Conservation (phyloP, 225 moss, liverwort and hornwort genomes). For the Antitrichia curtipendula region DNA sequence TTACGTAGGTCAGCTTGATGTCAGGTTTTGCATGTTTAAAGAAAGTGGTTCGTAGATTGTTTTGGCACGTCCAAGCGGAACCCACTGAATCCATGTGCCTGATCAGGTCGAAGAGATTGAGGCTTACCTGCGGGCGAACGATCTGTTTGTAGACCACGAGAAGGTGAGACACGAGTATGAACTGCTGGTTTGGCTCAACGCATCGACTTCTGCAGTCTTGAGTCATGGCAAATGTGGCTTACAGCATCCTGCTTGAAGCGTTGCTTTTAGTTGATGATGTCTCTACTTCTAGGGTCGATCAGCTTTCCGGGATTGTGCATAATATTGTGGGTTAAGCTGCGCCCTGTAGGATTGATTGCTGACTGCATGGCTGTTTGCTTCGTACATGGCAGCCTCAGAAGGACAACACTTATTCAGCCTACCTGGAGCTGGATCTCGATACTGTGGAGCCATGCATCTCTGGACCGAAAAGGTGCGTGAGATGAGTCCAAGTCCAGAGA, state of each 20-base stretch:
- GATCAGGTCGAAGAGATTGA: constrained; percentile 64
- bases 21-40: background rate
- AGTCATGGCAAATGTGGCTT: background rate
- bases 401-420: constrained; percentile 73
- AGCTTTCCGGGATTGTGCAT: background rate
- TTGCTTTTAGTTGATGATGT: background rate
- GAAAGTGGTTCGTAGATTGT: background rate
- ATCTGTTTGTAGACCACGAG: constrained; percentile 73
- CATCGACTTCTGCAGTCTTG: background rate
- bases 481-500: background rate
- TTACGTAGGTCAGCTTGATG: background rate
- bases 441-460: constrained; percentile 79
- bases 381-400: constrained; percentile 37
- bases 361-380: background rate
- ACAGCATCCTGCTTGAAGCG: background rate
- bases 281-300: background rate
- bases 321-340: background rate
- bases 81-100: background rate
- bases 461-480: constrained; percentile 77
- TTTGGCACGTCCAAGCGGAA: background rate
- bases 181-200: background rate
- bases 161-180: constrained; percentile 11
- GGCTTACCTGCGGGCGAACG: constrained; percentile 80
- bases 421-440: constrained; percentile 65
- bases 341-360: background rate